Conservation (phyloP, 1,139 yeast genomes). For the Suzukiozyma palmioleophila region DNA sequence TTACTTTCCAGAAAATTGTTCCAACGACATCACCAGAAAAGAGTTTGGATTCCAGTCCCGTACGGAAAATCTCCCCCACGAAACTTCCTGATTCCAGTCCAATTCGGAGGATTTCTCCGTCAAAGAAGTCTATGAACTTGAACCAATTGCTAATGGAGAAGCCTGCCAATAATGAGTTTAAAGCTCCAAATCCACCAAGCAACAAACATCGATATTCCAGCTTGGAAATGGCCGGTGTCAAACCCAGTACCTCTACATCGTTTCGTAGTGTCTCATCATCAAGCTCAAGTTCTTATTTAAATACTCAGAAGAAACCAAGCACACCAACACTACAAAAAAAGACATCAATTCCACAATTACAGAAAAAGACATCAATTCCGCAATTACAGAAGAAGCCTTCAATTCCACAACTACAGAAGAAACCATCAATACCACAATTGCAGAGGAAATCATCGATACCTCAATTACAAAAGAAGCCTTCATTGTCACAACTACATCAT, state of each 20-base stretch:
- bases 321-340: constrained; percentile 14
- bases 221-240: constrained; percentile 35
- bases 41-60: not conserved
- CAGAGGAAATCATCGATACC: constrained; percentile 12
- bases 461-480: constrained; percentile 13
- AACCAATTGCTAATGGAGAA: constrained; percentile 24
- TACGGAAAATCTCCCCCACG: constrained; percentile 5
- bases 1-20: constrained; percentile 2
- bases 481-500: constrained; percentile 9
- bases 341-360: constrained; percentile 11
- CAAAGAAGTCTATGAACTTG: constrained; percentile 37
- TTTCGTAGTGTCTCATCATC: constrained; percentile 14
- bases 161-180: constrained; percentile 17
- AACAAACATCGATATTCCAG: constrained; percentile 25
- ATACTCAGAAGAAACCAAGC: constrained; percentile 12
- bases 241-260: constrained; percentile 8
- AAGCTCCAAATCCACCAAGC: constrained; percentile 25
- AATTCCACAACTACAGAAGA: constrained; percentile 10
- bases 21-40: constrained; percentile 1
- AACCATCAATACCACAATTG: constrained; percentile 12
- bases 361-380: constrained; percentile 17
- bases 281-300: constrained; percentile 5
- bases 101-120: constrained; percentile 30
- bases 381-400: constrained; percentile 14
- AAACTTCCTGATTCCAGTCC: constrained; percentile 13